A percentile compares a stretch with the other conserved stretches of the same genome.
Conservation (phyloP, 2,329 filamentous ascomycete genomes). For the Sclerotinia minor region DNA sequence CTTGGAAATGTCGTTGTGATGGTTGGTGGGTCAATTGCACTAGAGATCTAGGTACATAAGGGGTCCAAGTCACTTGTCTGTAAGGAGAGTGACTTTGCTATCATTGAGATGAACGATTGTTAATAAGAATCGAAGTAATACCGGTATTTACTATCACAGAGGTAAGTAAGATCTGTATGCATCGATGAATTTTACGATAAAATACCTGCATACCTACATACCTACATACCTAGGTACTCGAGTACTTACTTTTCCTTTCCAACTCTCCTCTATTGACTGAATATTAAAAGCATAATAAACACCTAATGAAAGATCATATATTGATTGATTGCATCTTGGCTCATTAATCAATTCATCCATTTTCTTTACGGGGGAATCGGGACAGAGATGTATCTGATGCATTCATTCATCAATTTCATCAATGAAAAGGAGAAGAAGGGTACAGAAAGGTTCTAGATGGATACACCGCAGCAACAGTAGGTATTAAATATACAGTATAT, state of each 20-base stretch:
- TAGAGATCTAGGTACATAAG: no score
- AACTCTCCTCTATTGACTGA: neutral
- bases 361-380: neutral
- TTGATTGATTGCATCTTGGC: neutral
- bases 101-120: no score
- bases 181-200: neutral
- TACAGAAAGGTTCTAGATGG: constrained; percentile 2
- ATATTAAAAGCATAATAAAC: neutral
- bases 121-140: no score
- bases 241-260: neutral
- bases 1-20: no score
- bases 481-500: neutral
- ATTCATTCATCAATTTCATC: neutral
- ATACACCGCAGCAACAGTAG: neutral
- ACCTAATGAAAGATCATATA: neutral
- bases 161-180: no score
- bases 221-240: neutral
- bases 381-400: neutral
- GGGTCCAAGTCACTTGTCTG: no score
- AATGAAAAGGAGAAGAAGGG: neutral
- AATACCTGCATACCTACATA: no score
- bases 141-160: no score
- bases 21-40: no score
- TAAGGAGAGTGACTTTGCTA: no score
- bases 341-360: neutral